Base-by-base conservation (phyloP, 768 basidiomycete species). In the Rhizopogon rudus region DNA sequence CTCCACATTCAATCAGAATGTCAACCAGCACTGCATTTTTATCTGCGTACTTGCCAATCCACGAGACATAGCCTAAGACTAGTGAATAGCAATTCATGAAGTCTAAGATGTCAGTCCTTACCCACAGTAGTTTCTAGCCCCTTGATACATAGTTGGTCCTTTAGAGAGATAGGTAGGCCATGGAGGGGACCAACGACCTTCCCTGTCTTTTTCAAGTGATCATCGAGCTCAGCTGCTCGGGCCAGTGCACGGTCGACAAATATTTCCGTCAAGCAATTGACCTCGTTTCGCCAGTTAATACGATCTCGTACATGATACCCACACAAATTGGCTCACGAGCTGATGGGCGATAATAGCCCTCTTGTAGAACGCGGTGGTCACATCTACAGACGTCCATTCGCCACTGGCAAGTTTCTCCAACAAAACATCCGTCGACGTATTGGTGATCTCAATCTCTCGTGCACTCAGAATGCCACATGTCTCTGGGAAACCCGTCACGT, bases 261-360 rank as follows among this genome's bases (percentile, higher is more conserved):
- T 17, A 91, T 83, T 67, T 92, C 89, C 0, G 90, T 92, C 39
- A 93, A 65, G 65, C 91, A 92, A 60, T 91, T 91, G 6, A 82
- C 83, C 88, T 89, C 63, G n/a, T 40, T 25, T 28, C 12, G 12
- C 59, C 28, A 56, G 31, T 12, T 4, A 40, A 40, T 5, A 4
- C 25, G 29, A 40, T 55, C 16, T 7, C n/a, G 8, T 17, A 2
- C 7, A 40, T 7, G 7, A 17, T 40, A 2, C 40, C 3, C 7
- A 5, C 40, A n/a, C n/a, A 65, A 79, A 62, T 53, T n/a, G 16
- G 3, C 40, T 40, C n/a, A 88, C 88, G 16, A 91, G 65, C 61
- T 91, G 89, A 44, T 93, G 89, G 5, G 89, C 89, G 42, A 93
- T 69, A 42, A 88, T 78, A 0, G 91, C 91, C 42, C 89, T 74